phyloP scores from a whole-genome alignment of 1,284 basidiomycete species.

The Puccinia hordei region DNA sequence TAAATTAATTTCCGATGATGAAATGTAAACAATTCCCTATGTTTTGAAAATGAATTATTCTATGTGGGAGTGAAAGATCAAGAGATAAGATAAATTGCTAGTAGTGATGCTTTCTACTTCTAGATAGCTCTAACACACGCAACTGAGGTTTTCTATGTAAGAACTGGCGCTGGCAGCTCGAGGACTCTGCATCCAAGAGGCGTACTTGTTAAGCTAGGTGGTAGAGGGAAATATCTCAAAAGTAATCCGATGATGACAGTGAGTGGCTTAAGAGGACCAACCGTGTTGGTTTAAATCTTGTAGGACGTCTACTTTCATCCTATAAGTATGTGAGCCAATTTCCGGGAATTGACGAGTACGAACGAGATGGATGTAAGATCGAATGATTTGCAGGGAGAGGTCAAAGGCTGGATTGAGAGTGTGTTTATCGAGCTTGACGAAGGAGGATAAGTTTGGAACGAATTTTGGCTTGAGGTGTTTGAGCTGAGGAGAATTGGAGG shows the following conservation, averaged over 20 bases:
- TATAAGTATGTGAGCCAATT: slow-evolving; percentile 41
- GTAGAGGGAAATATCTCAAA: background rate
- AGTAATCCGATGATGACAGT: background rate
- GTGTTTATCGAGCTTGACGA: background rate
- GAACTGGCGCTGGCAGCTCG: too few relatives aligned
- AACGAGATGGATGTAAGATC: slow-evolving; percentile 18
- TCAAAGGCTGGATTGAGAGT: slow-evolving; percentile 18
- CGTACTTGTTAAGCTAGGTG: too few relatives aligned
- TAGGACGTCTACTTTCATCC: slow-evolving; percentile 28
- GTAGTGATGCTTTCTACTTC: too few relatives aligned
- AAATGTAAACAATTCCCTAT: too few relatives aligned
- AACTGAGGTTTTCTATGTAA: too few relatives aligned
- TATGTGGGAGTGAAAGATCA: background rate
- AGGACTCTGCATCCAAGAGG: too few relatives aligned
- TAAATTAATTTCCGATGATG: too few relatives aligned
- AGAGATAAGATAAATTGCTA: background rate
- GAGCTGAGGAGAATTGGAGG: slow-evolving; percentile 35
- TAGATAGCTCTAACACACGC: too few relatives aligned
- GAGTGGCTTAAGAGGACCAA: background rate
- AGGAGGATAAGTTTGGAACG: slow-evolving; percentile 63
- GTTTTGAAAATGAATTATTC: background rate
- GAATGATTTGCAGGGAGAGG: slow-evolving; percentile 26
- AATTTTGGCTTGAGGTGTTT: slow-evolving; percentile 74
- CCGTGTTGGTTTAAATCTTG: slow-evolving; percentile 6
- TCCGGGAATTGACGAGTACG: slow-evolving; percentile 35